Evolutionary conservation across 1,139 yeast species (phyloP).

Genomic region (Nadsonia starkeyi-henricii): DNA sequence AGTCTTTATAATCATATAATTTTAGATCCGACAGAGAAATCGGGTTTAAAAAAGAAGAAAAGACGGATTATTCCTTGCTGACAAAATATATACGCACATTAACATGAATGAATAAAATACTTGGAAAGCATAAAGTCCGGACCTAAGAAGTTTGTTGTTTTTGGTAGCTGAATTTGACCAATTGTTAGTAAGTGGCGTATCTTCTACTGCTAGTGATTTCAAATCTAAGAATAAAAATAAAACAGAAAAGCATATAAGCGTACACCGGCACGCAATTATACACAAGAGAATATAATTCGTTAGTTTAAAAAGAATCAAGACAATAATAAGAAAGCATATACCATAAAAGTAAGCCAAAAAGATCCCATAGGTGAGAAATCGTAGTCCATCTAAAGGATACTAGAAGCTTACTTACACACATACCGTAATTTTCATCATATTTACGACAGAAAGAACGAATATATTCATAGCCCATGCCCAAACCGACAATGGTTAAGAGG

Average conservation of each 20-base stretch:
- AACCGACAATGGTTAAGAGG: constrained; percentile 32
- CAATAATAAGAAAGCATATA: constrained; percentile 1
- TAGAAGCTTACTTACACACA: constrained; percentile 5
- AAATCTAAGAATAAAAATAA: too few relatives aligned
- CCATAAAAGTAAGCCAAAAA: neutral
- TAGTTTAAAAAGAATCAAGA: constrained; percentile 9
- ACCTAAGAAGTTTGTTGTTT: constrained; percentile 8
- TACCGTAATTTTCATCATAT: constrained; percentile 13
- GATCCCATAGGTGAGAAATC: constrained; percentile 1
- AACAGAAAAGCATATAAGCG: too few relatives aligned
- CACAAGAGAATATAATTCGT: neutral
- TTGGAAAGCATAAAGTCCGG: constrained; percentile 49
- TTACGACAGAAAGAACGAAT: constrained; percentile 28
- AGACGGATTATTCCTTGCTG: too few relatives aligned
- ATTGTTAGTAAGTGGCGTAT: constrained; percentile 5
- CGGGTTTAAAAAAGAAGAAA: too few relatives aligned
- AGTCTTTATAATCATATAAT: too few relatives aligned
- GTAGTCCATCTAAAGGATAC: constrained; percentile 6
- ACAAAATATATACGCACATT: constrained; percentile 33
- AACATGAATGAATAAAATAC: constrained; percentile 66
- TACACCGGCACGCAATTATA: too few relatives aligned
- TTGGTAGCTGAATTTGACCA: constrained; percentile 1
- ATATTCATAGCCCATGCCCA: constrained; percentile 52
- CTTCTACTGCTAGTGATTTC: neutral
- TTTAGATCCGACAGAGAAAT: too few relatives aligned